These are phyloP conservation scores for Ascomycota sp. DNA, from an alignment of 2,329 filamentous ascomycete genomes.

Conservation along the genomic window DNA sequence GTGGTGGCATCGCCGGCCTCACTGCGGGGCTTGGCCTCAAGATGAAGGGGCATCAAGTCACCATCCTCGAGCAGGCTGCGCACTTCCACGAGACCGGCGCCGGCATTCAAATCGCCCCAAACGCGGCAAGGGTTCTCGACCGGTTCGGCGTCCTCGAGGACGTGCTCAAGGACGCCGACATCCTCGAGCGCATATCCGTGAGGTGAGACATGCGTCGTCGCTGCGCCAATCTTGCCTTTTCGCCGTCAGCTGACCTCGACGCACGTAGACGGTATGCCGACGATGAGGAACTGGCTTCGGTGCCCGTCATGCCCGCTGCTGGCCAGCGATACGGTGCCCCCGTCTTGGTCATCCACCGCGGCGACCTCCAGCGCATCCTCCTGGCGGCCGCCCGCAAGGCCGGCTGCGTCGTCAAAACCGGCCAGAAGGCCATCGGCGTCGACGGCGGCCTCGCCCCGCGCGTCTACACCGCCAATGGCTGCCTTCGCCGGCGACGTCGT, in stretches of 20 bases:
- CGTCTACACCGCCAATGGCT: constrained; percentile 3
- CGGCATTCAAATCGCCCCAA: constrained; percentile 68
- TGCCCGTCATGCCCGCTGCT: constrained; percentile 5
- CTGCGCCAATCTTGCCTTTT: too few relatives aligned
- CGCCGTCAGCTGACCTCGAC: constrained; percentile 6
- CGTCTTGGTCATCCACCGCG: constrained; percentile 7
- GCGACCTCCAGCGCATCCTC: constrained; percentile 8
- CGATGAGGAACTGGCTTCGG: constrained; percentile 7
- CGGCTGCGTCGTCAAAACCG: constrained; percentile 24
- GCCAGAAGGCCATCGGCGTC: constrained; percentile 6
- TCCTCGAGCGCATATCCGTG: constrained; percentile 4
- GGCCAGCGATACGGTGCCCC: constrained; percentile 7
- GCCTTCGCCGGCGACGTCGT: constrained; percentile 27
- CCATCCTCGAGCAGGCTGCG: constrained; percentile 7
- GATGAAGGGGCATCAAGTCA: constrained; percentile 8
- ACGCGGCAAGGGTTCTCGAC: constrained; percentile 60
- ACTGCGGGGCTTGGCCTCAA: constrained; percentile 17
- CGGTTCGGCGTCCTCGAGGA: constrained; percentile 50
- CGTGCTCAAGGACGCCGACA: constrained; percentile 22
- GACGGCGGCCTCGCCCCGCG: constrained; percentile 7
- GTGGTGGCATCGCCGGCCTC: constrained; percentile 19
- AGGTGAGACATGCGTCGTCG: too few relatives aligned
- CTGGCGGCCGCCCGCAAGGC: constrained; percentile 4
- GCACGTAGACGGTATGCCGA: constrained; percentile 6
- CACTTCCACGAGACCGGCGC: constrained; percentile 38